A percentile compares a stretch with the other conserved stretches of the same genome.
These are phyloP conservation scores for Monosporascus cannonballus DNA, from an alignment of 2,329 filamentous ascomycete species.

Conservation along the genomic window DNA sequence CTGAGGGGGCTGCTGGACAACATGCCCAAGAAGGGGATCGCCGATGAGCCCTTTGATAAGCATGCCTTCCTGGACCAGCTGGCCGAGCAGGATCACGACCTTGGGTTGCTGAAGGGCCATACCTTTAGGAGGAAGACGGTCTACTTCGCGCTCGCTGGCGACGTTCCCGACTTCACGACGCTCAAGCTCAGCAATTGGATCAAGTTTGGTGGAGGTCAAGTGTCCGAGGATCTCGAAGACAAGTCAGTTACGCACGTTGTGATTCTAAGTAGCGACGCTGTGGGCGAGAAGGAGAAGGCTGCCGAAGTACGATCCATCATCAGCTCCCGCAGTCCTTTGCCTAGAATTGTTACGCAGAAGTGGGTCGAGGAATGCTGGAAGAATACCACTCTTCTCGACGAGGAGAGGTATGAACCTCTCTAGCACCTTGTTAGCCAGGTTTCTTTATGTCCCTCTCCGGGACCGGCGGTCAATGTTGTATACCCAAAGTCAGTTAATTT, in stretches of 20 bases:
- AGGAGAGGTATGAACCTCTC: slow-evolving; percentile 52
- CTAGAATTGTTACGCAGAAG: slow-evolving; percentile 59
- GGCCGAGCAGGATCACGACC: slow-evolving; percentile 46
- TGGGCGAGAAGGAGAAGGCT: slow-evolving; percentile 32
- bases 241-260: slow-evolving; percentile 66
- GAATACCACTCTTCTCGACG: slow-evolving; percentile 72
- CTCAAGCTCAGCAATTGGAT: slow-evolving; percentile 51
- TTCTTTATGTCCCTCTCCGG: not conserved
- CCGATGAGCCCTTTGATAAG: slow-evolving; percentile 34
- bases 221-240: slow-evolving; percentile 46
- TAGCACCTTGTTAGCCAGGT: slow-evolving; percentile 1
- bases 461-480: not conserved
- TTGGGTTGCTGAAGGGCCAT: slow-evolving; percentile 43
- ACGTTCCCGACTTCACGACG: slow-evolving; percentile 26
- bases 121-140: slow-evolving; percentile 46
- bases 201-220: slow-evolving; percentile 61
- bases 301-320: slow-evolving; percentile 40
- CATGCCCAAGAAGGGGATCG: slow-evolving; percentile 44
- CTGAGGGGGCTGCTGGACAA: slow-evolving; percentile 44
- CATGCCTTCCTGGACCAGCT: slow-evolving; percentile 47
- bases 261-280: slow-evolving; percentile 39
- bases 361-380: slow-evolving; percentile 82
- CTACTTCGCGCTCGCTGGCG: slow-evolving; percentile 29
- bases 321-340: slow-evolving; percentile 44
- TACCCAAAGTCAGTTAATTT: not conserved